Evolutionary conservation across 345 rosid genomes (phyloP).

Genomic region (Rhodamnia rubescens): DNA sequence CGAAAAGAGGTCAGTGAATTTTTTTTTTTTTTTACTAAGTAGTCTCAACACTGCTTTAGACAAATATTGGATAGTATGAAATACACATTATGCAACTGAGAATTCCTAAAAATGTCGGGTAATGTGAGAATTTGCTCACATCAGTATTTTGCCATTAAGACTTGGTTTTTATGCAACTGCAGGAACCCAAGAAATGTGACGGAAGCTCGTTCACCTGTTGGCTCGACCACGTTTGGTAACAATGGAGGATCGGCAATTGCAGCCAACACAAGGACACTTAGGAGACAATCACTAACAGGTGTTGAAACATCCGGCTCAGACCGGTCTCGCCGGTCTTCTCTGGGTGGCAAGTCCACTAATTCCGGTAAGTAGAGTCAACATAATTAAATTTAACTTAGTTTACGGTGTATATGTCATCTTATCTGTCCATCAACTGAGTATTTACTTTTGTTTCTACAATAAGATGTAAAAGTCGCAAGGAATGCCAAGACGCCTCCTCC

Average conservation of each 20-base stretch:
- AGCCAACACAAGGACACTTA: slow-evolving; percentile 26
- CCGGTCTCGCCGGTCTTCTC: slow-evolving; percentile 64
- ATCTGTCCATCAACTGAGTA: not conserved
- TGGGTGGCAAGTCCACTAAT: slow-evolving; percentile 56
- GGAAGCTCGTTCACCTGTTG: slow-evolving; percentile 30
- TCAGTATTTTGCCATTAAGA: not conserved
- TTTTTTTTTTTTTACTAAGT: not conserved
- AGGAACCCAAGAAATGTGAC: slow-evolving; percentile 28
- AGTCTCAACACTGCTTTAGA: not conserved
- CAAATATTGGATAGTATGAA: not conserved
- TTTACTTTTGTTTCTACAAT: not conserved
- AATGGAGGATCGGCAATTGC: slow-evolving; percentile 35
- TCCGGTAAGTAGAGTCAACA: slow-evolving; percentile 20
- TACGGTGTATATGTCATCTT: not conserved
- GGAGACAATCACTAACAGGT: slow-evolving; percentile 80
- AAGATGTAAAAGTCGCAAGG: slow-evolving; percentile 20
- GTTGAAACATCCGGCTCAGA: slow-evolving; percentile 25
- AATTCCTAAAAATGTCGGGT: not conserved
- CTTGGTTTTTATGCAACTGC: not conserved
- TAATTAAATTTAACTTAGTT: not conserved
- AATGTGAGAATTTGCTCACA: not conserved
- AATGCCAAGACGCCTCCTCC: slow-evolving; percentile 79
- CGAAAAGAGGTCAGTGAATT: slow-evolving; percentile 50
- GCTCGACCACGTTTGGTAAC: slow-evolving; percentile 1
- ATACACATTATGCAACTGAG: not conserved